These are phyloP conservation scores for Globisporangium paroecandrum DNA, from an alignment of 352 stramenopile genomes.

Conservation along the genomic window DNA sequence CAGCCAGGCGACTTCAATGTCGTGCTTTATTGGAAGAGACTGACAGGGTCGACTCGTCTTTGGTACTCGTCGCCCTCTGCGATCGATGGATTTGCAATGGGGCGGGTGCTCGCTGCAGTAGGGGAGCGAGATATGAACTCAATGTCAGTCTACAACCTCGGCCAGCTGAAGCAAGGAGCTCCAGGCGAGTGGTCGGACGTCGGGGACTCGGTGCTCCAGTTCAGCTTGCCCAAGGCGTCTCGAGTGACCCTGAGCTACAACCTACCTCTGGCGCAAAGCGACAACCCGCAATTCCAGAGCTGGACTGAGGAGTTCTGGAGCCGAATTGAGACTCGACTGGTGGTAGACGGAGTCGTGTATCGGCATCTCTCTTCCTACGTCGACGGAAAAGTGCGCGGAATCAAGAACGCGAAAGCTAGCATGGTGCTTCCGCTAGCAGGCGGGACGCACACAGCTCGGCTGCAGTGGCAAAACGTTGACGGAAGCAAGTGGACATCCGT, in stretches of 20 bases:
- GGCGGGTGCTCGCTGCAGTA: slow-evolving; percentile 48
- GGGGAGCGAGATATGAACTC: slow-evolving; percentile 40
- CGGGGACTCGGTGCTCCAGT: slow-evolving; percentile 72
- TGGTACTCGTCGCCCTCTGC: slow-evolving; percentile 62
- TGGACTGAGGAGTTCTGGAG: slow-evolving; percentile 47
- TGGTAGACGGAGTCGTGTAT: slow-evolving; percentile 69
- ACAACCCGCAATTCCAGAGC: slow-evolving; percentile 62
- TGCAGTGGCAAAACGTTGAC: slow-evolving; percentile 80
- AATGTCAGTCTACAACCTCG: slow-evolving; percentile 57
- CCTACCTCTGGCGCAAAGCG: slow-evolving; percentile 61
- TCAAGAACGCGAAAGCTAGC: slow-evolving; percentile 65
- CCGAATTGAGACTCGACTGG: slow-evolving; percentile 54
- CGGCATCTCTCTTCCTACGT: slow-evolving; percentile 65
- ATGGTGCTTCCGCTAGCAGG: slow-evolving; percentile 57
- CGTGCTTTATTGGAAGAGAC: slow-evolving; percentile 56
- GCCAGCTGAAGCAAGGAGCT: slow-evolving; percentile 31
- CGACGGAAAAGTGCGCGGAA: slow-evolving; percentile 61
- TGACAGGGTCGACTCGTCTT: slow-evolving; percentile 39
- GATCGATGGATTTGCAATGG: slow-evolving; percentile 72
- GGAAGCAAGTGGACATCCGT: slow-evolving; percentile 61
- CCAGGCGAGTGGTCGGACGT: slow-evolving; percentile 68
- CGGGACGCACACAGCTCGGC: slow-evolving; percentile 53
- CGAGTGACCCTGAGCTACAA: slow-evolving; percentile 72
- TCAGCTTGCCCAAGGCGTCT: slow-evolving; percentile 49
- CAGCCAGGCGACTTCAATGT: slow-evolving; percentile 61